Conservation (phyloP, 352 stramenopile genomes). For the Phytophthora cryptogea region DNA sequence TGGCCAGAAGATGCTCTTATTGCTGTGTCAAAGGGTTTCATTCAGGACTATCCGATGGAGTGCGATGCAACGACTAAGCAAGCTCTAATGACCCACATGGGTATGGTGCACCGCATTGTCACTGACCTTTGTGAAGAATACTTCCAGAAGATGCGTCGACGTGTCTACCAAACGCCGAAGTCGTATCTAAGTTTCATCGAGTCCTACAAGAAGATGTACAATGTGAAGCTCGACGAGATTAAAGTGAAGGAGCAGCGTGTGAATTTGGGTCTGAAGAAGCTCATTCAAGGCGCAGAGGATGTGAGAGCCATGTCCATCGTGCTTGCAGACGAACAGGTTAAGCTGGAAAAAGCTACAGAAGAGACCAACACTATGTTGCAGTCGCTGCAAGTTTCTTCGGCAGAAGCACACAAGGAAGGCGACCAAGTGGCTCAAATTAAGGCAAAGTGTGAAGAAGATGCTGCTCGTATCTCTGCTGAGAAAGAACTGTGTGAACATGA, state of each 20-base stretch:
- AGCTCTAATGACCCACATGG: constrained; percentile 97
- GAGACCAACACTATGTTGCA: constrained; percentile 98
- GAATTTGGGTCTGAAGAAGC: constrained; percentile 97
- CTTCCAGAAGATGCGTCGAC: constrained; percentile 96
- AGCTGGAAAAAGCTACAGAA: constrained; percentile 95
- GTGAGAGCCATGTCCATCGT: constrained; percentile 98
- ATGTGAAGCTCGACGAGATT: constrained; percentile 92
- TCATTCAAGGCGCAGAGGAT: constrained; percentile 97
- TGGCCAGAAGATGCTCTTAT: constrained; percentile 98
- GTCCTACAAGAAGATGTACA: constrained; percentile 98
- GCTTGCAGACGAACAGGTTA: constrained; percentile 95
- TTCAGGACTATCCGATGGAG: constrained; percentile 96
- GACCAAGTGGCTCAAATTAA: constrained; percentile 98
- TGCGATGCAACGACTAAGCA: constrained; percentile 87
- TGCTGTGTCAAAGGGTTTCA: constrained; percentile 96
- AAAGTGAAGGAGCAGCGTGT: constrained; percentile 97
- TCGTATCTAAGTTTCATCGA: constrained; percentile 99
- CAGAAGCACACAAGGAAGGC: constrained; percentile 96
- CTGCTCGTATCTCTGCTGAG: constrained; percentile 93
- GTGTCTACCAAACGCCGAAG: constrained; percentile 99
- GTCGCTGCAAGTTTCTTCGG: constrained; percentile 94
- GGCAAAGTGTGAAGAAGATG: constrained; percentile 96
- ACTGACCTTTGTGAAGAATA: constrained; percentile 98
- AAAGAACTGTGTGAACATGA: constrained; percentile 96
- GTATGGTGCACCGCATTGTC: constrained; percentile 97